These are phyloP conservation scores for Dryadomyces quercus-mongolicae DNA, from an alignment of 2,329 filamentous ascomycete species.

Conservation along the genomic window DNA sequence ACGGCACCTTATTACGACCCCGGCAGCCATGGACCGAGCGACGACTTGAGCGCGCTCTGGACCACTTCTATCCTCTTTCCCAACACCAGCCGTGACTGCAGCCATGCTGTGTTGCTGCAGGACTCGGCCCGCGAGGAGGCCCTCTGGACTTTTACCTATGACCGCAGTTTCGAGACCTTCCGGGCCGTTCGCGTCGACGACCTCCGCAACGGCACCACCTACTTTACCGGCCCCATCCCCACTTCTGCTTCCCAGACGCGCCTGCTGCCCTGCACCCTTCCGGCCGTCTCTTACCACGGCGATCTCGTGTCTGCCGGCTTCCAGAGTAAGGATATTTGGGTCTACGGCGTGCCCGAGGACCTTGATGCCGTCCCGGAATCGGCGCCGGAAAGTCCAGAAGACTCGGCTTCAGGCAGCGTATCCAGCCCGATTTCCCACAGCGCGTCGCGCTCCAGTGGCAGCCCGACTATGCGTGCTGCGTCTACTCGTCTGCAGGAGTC, in stretches of 20 bases:
- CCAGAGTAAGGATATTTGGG: slow-evolving; percentile 58
- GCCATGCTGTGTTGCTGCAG: slow-evolving; percentile 60
- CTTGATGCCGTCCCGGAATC: slow-evolving; percentile 47
- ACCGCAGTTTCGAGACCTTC: slow-evolving; percentile 65
- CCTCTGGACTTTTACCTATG: slow-evolving; percentile 67
- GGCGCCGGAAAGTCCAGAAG: background rate
- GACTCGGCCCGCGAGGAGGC: slow-evolving; percentile 51
- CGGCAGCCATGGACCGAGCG: slow-evolving; percentile 50
- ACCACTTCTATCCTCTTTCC: slow-evolving; percentile 78
- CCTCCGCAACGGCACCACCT: slow-evolving; percentile 62
- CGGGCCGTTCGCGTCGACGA: slow-evolving; percentile 66
- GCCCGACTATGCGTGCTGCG: slow-evolving; percentile 26
- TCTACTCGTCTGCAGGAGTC: slow-evolving; percentile 22
- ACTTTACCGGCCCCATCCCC: slow-evolving; percentile 61
- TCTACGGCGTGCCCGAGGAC: slow-evolving; percentile 67
- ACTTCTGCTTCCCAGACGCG: slow-evolving; percentile 39
- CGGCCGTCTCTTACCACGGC: slow-evolving; percentile 55
- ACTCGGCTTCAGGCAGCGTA: background rate
- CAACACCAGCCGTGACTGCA: slow-evolving; percentile 67
- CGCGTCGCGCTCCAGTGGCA: slow-evolving; percentile 26
- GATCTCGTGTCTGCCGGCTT: slow-evolving; percentile 66
- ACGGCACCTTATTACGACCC: slow-evolving; percentile 72
- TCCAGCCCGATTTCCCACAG: slow-evolving; percentile 12
- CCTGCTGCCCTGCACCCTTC: slow-evolving; percentile 54
- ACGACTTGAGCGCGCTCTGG: slow-evolving; percentile 65